phyloP scores from a whole-genome alignment of 257 asterid species.

The Haberlea rhodopensis region DNA sequence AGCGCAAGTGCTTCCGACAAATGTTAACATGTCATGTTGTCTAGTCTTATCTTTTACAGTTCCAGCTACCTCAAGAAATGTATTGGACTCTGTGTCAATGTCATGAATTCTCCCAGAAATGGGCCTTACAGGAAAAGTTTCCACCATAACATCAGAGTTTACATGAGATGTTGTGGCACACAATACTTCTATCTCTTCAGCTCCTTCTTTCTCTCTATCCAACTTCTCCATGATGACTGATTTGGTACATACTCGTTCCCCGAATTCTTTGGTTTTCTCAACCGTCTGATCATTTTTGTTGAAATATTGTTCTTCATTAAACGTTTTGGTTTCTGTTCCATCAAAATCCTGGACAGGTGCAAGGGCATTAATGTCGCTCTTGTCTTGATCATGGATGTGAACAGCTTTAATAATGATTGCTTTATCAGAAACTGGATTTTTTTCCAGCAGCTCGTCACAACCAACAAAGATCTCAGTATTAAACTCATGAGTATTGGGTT shows the following conservation, averaged over 20 bases:
- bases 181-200: constrained; percentile 26
- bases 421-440: constrained; percentile 17
- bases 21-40: constrained; percentile 26
- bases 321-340: constrained; percentile 23
- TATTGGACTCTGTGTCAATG: constrained; percentile 35
- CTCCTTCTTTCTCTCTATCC: constrained; percentile 23
- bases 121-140: constrained; percentile 68
- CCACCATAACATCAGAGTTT: constrained; percentile 47
- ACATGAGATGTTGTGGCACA: constrained; percentile 22
- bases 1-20: constrained; percentile 24
- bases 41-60: constrained; percentile 26
- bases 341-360: constrained; percentile 20
- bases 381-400: constrained; percentile 22
- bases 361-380: constrained; percentile 9
- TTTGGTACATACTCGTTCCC: constrained; percentile 22
- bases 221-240: constrained; percentile 23
- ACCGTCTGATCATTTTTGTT: constrained; percentile 19
- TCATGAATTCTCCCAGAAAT: constrained; percentile 33
- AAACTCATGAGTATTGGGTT: too few species aligned
- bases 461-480: constrained; percentile 25
- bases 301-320: constrained; percentile 17
- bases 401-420: constrained; percentile 19
- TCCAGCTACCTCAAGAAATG: constrained; percentile 26
- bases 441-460: constrained; percentile 25
- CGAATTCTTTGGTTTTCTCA: constrained; percentile 27